Base-by-base conservation (phyloP, 2,329 filamentous ascomycete genomes). In the Tympanopsis confertula region DNA sequence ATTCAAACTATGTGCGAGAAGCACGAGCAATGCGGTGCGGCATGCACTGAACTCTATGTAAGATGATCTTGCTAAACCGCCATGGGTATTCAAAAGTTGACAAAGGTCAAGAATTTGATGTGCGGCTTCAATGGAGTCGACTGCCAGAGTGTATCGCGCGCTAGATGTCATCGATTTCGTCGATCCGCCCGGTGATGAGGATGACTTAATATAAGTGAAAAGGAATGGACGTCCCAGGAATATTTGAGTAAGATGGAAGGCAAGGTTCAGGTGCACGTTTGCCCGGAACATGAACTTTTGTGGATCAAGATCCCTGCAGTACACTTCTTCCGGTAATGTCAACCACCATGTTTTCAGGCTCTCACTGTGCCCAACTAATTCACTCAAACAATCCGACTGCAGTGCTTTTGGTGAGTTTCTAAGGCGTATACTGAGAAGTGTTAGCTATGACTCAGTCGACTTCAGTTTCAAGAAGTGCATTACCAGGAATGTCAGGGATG, bases 191-290 rank as follows among this genome's bases (percentile, higher is more conserved):
- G n/a, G n/a, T n/a, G n/a, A n/a, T n/a, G n/a, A n/a, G n/a, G n/a
- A n/a, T n/a, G n/a, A n/a, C n/a, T 50, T 57, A 39, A 53, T 50
- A 37, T 49, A 57, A 39, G 54, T 60, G 42, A 72, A 66, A 15
- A 73, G 61, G 44, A 73, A 73, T 3, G 66, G 65, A 2, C 69
- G 62, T 13, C 69, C 69, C 37, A 69, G 60, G 41, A 70, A 73
- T 47, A 73, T 67, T 33, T 68, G 59, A 3, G 69, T 59, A 32
- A 71, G 56, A 44, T 67, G 69, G 46, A 69, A 70, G 42, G 69
- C 68, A 3, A 73, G 55, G 38, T 65, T 63, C 7, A 73, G 49
- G 39, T 73, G 69, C 28, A 68, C 61, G 32, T 66, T 64, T 4
- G 63, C 58, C 10, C 69, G 65, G 38, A 65, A 66, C 4, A 63